Evolutionary conservation across 768 basidiomycete genomes (phyloP), one percentile per base, ranked within the genome.

Genomic region (Amanita rubescens): DNA sequence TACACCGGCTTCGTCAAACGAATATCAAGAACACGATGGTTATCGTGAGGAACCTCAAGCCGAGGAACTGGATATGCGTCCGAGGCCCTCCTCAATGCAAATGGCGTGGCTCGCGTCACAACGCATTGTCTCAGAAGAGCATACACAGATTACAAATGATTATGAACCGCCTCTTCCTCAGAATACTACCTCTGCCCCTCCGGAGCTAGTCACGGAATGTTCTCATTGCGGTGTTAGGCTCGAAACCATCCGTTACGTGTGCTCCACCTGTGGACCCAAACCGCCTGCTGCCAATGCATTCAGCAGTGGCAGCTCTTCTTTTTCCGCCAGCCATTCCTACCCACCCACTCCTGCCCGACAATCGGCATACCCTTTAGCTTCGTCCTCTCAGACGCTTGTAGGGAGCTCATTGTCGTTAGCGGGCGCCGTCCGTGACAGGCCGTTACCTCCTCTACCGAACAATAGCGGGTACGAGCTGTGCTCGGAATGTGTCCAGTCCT

Each of bases 201-300:
- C 77, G 4, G 78, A 80, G 22, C 74, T 76, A 43, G 77, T 89
- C 15, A 91, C 92, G 1, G 79, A 82, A 46, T 97, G 94, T 67
- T 93, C 91, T 0, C 80, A 81, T 43, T 97, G 94, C 60, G 87
- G 86, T 12, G 66, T 75, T 0, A 62, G 82, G 5, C 71, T 97
- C 17, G 86, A 91, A 49, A 77, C 81, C n/a, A 82, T 95, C 65
- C 84, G 90, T 43, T 96, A 97, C 65, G 85, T 94, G 12, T 97
- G 94, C 62, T 77, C 85, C 3, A 86, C 84, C 20, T 95, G 94
- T 60, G 92, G 91, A 8, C 87, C 90, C 67, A 90, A 84, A 65
- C 68, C 75, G 44, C 79, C 86, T 5, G 61, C 65, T 4, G 17
- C 15, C 3, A 15, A 24, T 30, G 14, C 14, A 49, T 65, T 47